Base-by-base conservation (phyloP, 2,329 filamentous ascomycete genomes). In the Beauveria medogensis region DNA sequence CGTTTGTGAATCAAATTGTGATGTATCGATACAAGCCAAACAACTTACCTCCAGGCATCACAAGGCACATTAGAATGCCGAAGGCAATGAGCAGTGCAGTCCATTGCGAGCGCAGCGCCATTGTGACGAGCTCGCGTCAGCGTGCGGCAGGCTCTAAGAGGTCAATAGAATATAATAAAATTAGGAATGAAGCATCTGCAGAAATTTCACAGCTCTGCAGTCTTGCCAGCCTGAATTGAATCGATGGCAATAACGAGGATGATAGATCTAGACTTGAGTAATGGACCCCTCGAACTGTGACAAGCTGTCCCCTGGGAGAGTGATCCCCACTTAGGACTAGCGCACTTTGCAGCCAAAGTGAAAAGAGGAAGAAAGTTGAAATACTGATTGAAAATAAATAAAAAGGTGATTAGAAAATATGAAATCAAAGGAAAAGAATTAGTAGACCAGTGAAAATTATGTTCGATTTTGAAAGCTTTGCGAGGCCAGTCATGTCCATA, bases 61-160 rank as follows among this genome's bases (percentile, higher is more conserved):
- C 75, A 34, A 91, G 73, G 67, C 79, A 84, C 68, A 80, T 78
- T 40, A 91, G 70, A 53, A 83, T 74, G 65, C 80, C 76, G 50
- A 89, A 67, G 63, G 90, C 71, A 64, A 83, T 80, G 64, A 90
- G 73, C 65, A 85, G 78, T 68, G 83, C 77, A 70, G 85, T 82
- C 89, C 89, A 91, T 30, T 48, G 34, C 44, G 50, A 59, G 30
- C 51, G 58, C 50, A 59, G 57, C 50, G 26, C 57, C 57, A 59
- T 59, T 20, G 28, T 59, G 41, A 54, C 57, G 48, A 44, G 22
- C 57, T 59, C 48, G 48, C 50, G 48, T 59, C 48, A 12, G n/a
- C 26, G 28, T 41, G 47, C 10, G 10, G 53, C 20, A 20, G 26
- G 44, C 44, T 43, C 51, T 14, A 26, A 61, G 24, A 51, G 9